These are phyloP conservation scores for Rhodotorula diobovata DNA, from an alignment of 768 basidiomycete species.

Conservation along the genomic window DNA sequence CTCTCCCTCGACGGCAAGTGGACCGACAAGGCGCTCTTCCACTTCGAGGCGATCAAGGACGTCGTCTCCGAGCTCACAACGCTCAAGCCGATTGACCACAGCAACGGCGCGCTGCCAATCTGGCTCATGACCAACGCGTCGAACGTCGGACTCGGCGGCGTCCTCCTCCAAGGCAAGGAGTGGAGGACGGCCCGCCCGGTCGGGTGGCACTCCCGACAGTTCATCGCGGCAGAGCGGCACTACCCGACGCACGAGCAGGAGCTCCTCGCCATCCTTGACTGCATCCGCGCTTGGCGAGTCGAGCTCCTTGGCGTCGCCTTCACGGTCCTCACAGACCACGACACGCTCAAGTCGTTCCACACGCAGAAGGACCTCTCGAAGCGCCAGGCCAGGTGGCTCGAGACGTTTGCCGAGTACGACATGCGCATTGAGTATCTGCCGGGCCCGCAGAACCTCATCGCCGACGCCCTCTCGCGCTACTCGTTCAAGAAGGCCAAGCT, in stretches of 20 bases:
- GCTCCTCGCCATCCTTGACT: constrained; percentile 9
- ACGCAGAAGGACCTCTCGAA: constrained; percentile 14
- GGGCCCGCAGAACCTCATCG: constrained; percentile 4
- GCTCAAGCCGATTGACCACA: constrained; percentile 1
- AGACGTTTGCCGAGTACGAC: constrained; percentile 17
- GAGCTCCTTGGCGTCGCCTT: neutral
- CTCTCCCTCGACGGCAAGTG: too few species aligned
- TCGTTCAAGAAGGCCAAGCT: too few species aligned
- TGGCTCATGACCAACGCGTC: constrained; percentile 22
- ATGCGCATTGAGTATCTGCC: constrained; percentile 5
- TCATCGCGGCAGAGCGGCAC: too few species aligned
- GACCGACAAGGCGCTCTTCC: too few species aligned
- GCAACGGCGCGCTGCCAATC: neutral
- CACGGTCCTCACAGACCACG: constrained; percentile 13
- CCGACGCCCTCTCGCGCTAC: constrained; percentile 11
- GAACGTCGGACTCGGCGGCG: constrained; percentile 6
- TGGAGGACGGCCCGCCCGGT: constrained; percentile 9
- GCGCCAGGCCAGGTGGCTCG: constrained; percentile 22
- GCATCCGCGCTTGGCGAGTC: constrained; percentile 10
- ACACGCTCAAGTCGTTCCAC: constrained; percentile 13
- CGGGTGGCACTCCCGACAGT: too few species aligned
- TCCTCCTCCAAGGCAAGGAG: constrained; percentile 6
- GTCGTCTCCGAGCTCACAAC: neutral
- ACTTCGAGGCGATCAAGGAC: constrained; percentile 14
- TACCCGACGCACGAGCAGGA: constrained; percentile 26